A percentile compares a stretch with the other conserved stretches of the same genome.
These are phyloP conservation scores for Aspergillus novofumigatus DNA, from an alignment of 2,329 filamentous ascomycete species.

Conservation along the genomic window DNA sequence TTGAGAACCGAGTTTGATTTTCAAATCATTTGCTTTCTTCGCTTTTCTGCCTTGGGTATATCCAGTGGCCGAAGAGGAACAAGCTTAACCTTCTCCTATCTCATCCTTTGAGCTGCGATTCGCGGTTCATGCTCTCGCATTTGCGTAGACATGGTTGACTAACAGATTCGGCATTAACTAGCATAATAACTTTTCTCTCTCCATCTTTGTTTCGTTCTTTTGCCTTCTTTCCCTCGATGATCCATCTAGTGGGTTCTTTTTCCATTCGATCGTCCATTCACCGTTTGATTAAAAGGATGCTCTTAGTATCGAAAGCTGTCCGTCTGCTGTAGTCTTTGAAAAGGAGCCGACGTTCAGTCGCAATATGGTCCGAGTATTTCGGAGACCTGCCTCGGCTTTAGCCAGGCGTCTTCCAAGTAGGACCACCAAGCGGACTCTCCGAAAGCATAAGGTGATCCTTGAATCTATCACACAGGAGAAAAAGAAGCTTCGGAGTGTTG, in stretches of 20 bases:
- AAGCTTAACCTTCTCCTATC: not conserved
- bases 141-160: conserved; percentile 18
- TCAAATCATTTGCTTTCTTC: not conserved
- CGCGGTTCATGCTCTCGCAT: conserved; percentile 4
- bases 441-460: conserved; percentile 55
- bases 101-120: not conserved
- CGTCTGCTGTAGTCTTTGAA: conserved; percentile 15
- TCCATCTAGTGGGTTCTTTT: not conserved
- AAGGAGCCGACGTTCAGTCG: conserved; percentile 12
- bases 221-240: not conserved
- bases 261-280: not conserved
- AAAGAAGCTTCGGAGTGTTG: conserved; percentile 54
- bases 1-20: not conserved
- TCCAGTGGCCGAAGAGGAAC: not conserved
- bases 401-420: conserved; percentile 32
- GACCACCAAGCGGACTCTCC: conserved; percentile 30
- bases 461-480: conserved; percentile 57
- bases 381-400: conserved; percentile 30
- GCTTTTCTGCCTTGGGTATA: not conserved
- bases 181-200: conserved; percentile 1
- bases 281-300: conserved; percentile 13
- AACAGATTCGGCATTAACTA: conserved; percentile 7
- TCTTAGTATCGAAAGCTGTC: conserved; percentile 15
- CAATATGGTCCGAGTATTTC: conserved; percentile 36
- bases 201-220: not conserved